Percentiles rank a stretch among this genome's conserved stretches.
These are phyloP conservation scores for Parastagonospora avenae DNA, from an alignment of 2,329 filamentous ascomycete species.

Conservation along the genomic window DNA sequence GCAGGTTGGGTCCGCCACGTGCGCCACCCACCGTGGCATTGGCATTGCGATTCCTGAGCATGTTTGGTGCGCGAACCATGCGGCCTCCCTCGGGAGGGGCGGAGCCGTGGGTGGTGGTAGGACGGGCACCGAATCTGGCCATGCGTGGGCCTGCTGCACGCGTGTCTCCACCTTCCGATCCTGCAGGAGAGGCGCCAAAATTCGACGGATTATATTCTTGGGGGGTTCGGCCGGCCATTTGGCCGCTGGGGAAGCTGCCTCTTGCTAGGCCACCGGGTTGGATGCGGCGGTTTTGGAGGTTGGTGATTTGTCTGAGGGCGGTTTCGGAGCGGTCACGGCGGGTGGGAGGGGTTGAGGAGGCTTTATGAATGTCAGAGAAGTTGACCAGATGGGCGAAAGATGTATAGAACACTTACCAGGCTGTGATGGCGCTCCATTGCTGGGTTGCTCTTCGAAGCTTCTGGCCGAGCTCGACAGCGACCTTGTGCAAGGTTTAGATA, in stretches of 20 bases:
- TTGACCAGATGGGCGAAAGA: not conserved
- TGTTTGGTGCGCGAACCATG: constrained; percentile 39
- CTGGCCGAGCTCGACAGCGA: constrained; percentile 33
- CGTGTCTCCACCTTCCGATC: not conserved
- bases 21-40: constrained; percentile 11
- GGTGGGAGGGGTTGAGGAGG: constrained; percentile 17
- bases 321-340: constrained; percentile 32
- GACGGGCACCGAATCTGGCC: constrained; percentile 11
- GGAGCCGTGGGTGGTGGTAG: constrained; percentile 9
- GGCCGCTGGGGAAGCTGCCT: constrained; percentile 29
- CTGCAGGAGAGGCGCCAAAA: not conserved
- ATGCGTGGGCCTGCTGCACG: constrained; percentile 12
- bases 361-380: constrained; percentile 15
- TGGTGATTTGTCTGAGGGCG: constrained; percentile 32
- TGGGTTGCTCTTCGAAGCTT: constrained; percentile 30
- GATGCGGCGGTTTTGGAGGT: constrained; percentile 28
- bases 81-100: constrained; percentile 30
- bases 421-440: constrained; percentile 18
- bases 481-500: constrained; percentile 25
- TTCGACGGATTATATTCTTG: not conserved
- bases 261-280: constrained; percentile 22
- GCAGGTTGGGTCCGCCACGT: constrained; percentile 31
- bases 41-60: constrained; percentile 22
- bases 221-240: constrained; percentile 9
- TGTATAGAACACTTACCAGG: constrained; percentile 22